Evolutionary conservation across 805 yeast species (phyloP).

Genomic region (Saccharomyces kudriavzevii): DNA sequence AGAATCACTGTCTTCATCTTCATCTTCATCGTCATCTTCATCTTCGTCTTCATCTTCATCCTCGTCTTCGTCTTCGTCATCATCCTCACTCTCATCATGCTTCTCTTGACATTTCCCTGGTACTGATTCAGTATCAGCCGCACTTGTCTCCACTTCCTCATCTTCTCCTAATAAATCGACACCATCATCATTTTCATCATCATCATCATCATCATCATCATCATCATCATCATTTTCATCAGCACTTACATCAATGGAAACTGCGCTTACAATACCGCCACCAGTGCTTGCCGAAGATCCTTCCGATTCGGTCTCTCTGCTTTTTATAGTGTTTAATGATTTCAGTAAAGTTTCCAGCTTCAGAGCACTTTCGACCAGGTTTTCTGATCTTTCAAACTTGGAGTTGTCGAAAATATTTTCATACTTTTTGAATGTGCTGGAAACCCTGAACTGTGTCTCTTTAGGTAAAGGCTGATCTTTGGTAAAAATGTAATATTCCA

Average conservation of each 20-base stretch:
- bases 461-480: conserved; percentile 57
- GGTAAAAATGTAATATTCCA: conserved; percentile 63
- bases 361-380: conserved; percentile 37
- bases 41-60: conserved; percentile 20
- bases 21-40: conserved; percentile 21
- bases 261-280: background rate
- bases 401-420: conserved; percentile 17
- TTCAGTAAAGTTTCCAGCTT: conserved; percentile 28
- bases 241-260: background rate
- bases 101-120: background rate
- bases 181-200: conserved; percentile 19
- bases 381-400: conserved; percentile 31
- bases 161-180: conserved; percentile 23
- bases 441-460: conserved; percentile 50
- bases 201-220: too few relatives aligned
- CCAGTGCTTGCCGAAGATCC: background rate
- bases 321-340: conserved; percentile 13
- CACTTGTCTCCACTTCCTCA: conserved; percentile 29
- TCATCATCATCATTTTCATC: conserved; percentile 20
- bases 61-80: conserved; percentile 6
- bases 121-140: conserved; percentile 6
- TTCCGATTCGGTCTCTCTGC: background rate
- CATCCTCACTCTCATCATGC: background rate
- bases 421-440: conserved; percentile 33
- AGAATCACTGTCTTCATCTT: conserved; percentile 17